Evolutionary conservation across 129 eudicot genomes (phyloP).

Genomic region (Escallonia rubra): DNA sequence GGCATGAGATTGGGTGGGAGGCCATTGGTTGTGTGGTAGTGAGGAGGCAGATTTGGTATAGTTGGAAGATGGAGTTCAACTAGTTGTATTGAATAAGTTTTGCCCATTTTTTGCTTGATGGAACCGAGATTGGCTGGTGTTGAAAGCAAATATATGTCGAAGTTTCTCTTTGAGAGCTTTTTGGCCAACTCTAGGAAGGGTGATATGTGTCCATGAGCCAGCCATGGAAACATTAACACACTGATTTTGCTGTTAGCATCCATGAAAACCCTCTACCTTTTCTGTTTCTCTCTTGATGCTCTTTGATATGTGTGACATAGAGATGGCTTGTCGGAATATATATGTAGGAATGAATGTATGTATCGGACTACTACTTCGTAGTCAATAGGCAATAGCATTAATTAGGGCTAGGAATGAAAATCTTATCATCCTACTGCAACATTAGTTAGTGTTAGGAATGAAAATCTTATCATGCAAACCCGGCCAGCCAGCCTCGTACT

Average conservation of each 20-base stretch:
- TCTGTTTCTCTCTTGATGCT: no score
- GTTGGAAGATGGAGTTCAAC: constrained; percentile 30
- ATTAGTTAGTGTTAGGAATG: no score
- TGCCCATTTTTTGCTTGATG: constrained; percentile 8
- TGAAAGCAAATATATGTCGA: constrained; percentile 22
- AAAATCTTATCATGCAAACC: no score
- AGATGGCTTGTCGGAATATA: no score
- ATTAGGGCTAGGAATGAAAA: no score
- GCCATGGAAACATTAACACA: constrained; percentile 46
- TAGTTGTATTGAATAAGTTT: constrained; percentile 15
- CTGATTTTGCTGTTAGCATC: background rate
- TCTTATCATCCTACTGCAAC: no score
- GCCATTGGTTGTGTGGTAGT: constrained; percentile 43
- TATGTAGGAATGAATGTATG: no score
- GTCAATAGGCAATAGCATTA: no score
- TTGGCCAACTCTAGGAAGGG: constrained; percentile 45
- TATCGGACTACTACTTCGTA: no score
- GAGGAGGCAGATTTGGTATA: constrained; percentile 35
- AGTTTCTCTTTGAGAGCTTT: constrained; percentile 15
- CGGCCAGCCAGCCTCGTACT: no score
- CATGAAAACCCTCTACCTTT: background rate
- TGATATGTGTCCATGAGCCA: constrained; percentile 40
- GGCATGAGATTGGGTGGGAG: constrained; percentile 37
- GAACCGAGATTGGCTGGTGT: constrained; percentile 21
- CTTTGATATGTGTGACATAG: no score